A percentile compares a stretch with the other conserved stretches of the same genome.
These are phyloP conservation scores for Populus ilicifolia DNA, from an alignment of 345 rosid genomes.

Conservation along the genomic window DNA sequence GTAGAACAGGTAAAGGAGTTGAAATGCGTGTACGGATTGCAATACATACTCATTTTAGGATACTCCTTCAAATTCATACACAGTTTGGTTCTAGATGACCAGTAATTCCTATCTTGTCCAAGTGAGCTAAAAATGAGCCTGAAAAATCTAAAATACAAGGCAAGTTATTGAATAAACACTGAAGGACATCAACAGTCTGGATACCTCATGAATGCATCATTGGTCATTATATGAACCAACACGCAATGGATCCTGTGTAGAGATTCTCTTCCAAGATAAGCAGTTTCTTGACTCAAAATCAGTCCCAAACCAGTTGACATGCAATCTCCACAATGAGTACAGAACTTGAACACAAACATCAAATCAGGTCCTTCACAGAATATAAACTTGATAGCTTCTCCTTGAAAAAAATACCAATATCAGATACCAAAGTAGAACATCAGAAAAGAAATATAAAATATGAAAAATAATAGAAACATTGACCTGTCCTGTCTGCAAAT, in stretches of 20 bases:
- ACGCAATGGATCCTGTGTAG: too few species aligned
- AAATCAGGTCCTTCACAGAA: conserved; percentile 69
- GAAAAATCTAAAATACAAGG: too few species aligned
- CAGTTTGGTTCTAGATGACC: background rate
- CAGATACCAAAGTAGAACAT: background rate
- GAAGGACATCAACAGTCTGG: too few species aligned
- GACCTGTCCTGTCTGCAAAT: conserved; percentile 78
- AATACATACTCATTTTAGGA: background rate
- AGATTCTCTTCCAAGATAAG: too few species aligned
- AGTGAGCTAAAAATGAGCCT: too few species aligned
- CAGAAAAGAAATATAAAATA: background rate
- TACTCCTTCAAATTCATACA: background rate
- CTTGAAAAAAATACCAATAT: conserved; percentile 14
- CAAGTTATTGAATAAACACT: too few species aligned
- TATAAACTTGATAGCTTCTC: conserved; percentile 71
- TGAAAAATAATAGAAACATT: conserved; percentile 47
- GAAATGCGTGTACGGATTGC: background rate
- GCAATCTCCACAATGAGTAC: conserved; percentile 13
- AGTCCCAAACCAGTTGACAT: conserved; percentile 13
- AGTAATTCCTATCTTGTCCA: too few species aligned
- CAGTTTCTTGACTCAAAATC: conserved; percentile 33
- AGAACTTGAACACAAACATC: conserved; percentile 3
- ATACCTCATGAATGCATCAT: too few species aligned
- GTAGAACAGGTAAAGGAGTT: background rate
- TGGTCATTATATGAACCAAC: too few species aligned